Evolutionary conservation across 2,329 filamentous ascomycete genomes (phyloP).

Genomic region (Diaporthe sp.): DNA sequence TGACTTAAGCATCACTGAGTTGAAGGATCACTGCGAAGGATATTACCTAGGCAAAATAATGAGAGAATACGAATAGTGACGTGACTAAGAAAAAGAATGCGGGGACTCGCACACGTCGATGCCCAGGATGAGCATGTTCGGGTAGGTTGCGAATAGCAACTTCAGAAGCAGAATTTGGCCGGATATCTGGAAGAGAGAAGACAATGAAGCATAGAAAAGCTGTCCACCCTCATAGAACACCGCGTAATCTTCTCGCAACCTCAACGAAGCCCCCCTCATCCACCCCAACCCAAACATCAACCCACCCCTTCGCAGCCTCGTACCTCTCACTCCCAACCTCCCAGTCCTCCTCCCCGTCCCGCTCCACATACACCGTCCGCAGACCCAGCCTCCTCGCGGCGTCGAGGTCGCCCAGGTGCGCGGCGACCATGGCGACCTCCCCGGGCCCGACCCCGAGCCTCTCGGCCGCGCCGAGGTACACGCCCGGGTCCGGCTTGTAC

Average conservation of each 20-base stretch:
- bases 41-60: too few species aligned
- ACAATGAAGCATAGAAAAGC: neutral
- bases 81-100: too few species aligned
- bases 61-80: too few species aligned
- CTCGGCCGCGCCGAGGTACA: constrained; percentile 78
- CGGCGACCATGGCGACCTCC: constrained; percentile 83
- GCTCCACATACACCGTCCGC: constrained; percentile 81
- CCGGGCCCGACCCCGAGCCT: constrained; percentile 68
- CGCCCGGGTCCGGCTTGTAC: constrained; percentile 80
- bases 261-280: constrained; percentile 67
- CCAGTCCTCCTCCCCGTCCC: constrained; percentile 76
- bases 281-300: constrained; percentile 73
- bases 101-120: neutral
- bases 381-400: constrained; percentile 76
- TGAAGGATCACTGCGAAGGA: too few species aligned
- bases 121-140: neutral
- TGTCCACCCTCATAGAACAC: neutral
- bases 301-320: constrained; percentile 69
- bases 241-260: constrained; percentile 60
- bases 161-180: too few species aligned
- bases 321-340: constrained; percentile 62
- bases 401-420: constrained; percentile 78
- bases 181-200: neutral
- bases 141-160: neutral
- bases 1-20: too few species aligned